These are phyloP conservation scores for Pseudozyma sp. DNA, from an alignment of 1,284 basidiomycete genomes.

Conservation along the genomic window DNA sequence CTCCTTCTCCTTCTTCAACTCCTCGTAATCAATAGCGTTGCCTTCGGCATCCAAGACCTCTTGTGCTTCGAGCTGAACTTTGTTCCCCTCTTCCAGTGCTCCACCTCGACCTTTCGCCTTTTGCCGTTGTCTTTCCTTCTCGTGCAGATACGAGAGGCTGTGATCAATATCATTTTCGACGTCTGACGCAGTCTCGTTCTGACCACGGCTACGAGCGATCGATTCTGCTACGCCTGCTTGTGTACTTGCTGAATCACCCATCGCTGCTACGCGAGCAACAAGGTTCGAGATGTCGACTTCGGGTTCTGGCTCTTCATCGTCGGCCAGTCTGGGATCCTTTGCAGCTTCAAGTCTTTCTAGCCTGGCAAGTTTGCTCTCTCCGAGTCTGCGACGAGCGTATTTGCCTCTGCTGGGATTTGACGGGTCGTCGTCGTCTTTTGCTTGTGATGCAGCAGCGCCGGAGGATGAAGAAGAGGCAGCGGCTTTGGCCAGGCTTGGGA, in stretches of 20 bases:
- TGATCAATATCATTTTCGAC: slow-evolving; percentile 62
- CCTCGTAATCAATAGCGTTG: slow-evolving; percentile 46
- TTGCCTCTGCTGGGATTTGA: slow-evolving; percentile 37
- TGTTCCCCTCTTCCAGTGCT: slow-evolving; percentile 1
- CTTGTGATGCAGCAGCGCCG: slow-evolving; percentile 2
- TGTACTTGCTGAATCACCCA: slow-evolving; percentile 41
- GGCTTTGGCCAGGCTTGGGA: slow-evolving; percentile 36
- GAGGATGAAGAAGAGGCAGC: slow-evolving; percentile 8
- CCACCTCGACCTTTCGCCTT: slow-evolving; percentile 37
- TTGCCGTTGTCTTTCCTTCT: slow-evolving; percentile 42
- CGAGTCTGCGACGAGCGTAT: slow-evolving; percentile 53
- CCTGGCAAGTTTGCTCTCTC: slow-evolving; percentile 56
- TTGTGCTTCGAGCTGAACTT: slow-evolving; percentile 8
- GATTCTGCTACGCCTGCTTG: slow-evolving; percentile 38
- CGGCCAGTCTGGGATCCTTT: slow-evolving; percentile 33
- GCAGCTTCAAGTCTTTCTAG: slow-evolving; percentile 49
- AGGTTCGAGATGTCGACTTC: slow-evolving; percentile 63
- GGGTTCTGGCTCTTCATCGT: slow-evolving; percentile 60
- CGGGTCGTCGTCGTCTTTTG: slow-evolving; percentile 13
- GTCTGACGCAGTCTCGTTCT: slow-evolving; percentile 46
- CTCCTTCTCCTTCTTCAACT: slow-evolving; percentile 53
- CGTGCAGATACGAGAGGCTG: slow-evolving; percentile 53
- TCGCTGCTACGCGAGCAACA: slow-evolving; percentile 49
- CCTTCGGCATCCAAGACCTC: slow-evolving; percentile 31
- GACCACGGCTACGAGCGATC: slow-evolving; percentile 32